A percentile compares a stretch with the other conserved stretches of the same genome.
Evolutionary conservation across 495 filamentous ascomycete species (phyloP).

Genomic region (Annulohypoxylon stygium): DNA sequence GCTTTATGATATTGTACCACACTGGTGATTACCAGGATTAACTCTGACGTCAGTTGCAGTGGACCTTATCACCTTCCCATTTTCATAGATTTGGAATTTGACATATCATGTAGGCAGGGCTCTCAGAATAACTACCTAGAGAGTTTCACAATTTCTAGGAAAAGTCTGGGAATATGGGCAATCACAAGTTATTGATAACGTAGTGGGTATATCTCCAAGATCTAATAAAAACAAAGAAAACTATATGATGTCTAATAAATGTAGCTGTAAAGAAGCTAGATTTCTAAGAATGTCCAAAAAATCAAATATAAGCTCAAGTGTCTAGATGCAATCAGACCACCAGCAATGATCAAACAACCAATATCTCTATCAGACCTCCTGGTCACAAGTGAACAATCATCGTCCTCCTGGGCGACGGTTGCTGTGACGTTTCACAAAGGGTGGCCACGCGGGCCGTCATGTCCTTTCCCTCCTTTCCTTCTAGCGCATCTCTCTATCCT

Average conservation of each 20-base stretch:
- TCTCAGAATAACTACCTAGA: not conserved
- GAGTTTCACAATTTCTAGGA: not conserved
- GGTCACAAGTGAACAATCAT: constrained; percentile 20
- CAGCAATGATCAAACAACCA: constrained; percentile 15
- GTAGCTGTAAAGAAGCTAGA: constrained; percentile 31
- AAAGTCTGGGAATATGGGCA: not conserved
- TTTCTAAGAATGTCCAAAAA: constrained; percentile 12
- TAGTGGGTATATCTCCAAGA: constrained; percentile 1
- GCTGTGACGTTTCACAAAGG: constrained; percentile 17
- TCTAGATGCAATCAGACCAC: constrained; percentile 27
- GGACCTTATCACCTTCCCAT: no score
- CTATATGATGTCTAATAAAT: constrained; percentile 18
- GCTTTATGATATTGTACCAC: no score
- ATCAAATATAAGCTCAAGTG: constrained; percentile 20
- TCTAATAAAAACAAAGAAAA: constrained; percentile 14
- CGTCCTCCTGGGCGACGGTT: constrained; percentile 22
- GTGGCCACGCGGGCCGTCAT: constrained; percentile 25
- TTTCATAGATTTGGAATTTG: no score
- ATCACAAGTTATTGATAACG: not conserved
- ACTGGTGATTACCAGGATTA: not conserved
- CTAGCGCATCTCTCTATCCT: constrained; percentile 29
- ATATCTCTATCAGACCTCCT: constrained; percentile 19
- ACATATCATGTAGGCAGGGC: not conserved
- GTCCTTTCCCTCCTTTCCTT: constrained; percentile 10
- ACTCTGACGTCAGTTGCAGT: no score